Evolutionary conservation across 805 yeast genomes (phyloP).

Genomic region (Saccharomycodes ludwigii): DNA sequence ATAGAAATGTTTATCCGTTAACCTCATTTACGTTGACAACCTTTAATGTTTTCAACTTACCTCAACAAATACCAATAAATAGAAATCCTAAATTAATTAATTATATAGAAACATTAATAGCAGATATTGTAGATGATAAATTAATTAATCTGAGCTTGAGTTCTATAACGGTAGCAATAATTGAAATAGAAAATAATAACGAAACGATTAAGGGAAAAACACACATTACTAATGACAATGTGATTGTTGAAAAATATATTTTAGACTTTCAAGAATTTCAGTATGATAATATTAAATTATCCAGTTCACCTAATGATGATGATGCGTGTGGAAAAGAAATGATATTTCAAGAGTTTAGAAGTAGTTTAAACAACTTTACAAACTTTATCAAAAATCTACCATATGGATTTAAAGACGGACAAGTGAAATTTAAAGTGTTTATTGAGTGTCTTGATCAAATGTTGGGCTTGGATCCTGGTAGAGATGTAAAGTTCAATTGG

Average conservation of each 20-base stretch:
- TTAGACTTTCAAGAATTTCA: constrained; percentile 22
- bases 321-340: constrained; percentile 6
- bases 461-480: too few species aligned
- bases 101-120: constrained; percentile 25
- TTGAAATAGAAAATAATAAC: too few species aligned
- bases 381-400: constrained; percentile 15
- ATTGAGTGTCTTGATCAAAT: too few species aligned
- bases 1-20: constrained; percentile 27
- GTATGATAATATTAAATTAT: too few species aligned
- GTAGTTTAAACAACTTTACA: constrained; percentile 19
- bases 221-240: too few species aligned
- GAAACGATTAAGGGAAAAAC: too few species aligned
- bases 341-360: constrained; percentile 21
- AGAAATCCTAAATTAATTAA: constrained; percentile 34
- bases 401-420: constrained; percentile 15
- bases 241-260: constrained; percentile 19
- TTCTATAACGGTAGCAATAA: too few species aligned
- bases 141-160: too few species aligned
- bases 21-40: constrained; percentile 25
- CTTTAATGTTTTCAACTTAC: constrained; percentile 30
- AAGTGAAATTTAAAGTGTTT: constrained; percentile 18
- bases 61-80: constrained; percentile 27
- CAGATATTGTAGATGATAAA: constrained; percentile 13
- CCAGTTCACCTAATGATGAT: too few species aligned
- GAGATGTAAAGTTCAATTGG: too few species aligned